Evolutionary conservation across 768 basidiomycete genomes (phyloP), one percentile per base, ranked within the genome.

Genomic region (Coprinellus micaceus): DNA sequence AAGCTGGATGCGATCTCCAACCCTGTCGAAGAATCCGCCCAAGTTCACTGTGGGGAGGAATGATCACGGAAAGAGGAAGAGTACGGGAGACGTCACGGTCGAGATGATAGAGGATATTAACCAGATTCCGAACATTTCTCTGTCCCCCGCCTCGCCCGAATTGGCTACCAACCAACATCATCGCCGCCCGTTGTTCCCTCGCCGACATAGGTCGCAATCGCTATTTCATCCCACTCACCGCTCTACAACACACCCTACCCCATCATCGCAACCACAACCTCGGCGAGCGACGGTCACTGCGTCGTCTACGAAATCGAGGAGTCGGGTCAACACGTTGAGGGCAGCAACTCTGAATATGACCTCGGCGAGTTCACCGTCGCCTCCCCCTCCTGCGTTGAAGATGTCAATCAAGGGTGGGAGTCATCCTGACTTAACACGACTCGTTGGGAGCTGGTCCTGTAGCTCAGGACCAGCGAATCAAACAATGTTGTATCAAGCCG

Each of bases 391-490:
- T 1, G 75, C 78, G 9, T 71, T 84, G 17, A 75, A 80, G 49
- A 74, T 77, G n/a, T 67, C 70, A 30, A 40, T 29, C 4, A 52
- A 47, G 50, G 19, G 37, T 4, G 33, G 76, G 37, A 53, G 59
- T 30, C 55, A 60, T 53, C 59, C 56, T 28, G 51, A 60, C 46
- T 40, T 59, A 67, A 75, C 48, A 60, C 62, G 24, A 46, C 58
- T 56, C 52, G 52, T 57, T 3, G 33, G 52, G 43, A 75, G 82
- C 51, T 89, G 83, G 83, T 69, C 79, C n/a, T n/a, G n/a, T 1
- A 66, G 69, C 9, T 66, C 73, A 6, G 84, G 86, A 4, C 83
- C 86, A 9, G 85, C 84, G 36, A 84, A 83, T 61, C 73, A 79
- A 66, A 86, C 83, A 17, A 66, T 70, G 50, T 72, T 77, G 48